Percentiles rank a stretch among this genome's conserved stretches.
Conservation (phyloP, 2,329 filamentous ascomycete genomes). For the Volutella citrinella region DNA sequence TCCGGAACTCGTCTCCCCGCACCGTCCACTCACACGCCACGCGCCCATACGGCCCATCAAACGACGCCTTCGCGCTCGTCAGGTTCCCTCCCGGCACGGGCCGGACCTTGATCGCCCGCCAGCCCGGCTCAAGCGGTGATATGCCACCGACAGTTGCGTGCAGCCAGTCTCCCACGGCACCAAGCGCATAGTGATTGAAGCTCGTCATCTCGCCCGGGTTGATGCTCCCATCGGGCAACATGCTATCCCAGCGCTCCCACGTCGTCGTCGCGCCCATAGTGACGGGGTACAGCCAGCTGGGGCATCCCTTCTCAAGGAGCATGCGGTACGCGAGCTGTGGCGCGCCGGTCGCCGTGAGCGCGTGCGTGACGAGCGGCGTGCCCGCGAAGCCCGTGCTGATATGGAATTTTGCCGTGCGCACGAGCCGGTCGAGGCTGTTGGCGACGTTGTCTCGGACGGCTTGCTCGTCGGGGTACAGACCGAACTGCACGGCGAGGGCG, state of each 20-base stretch:
- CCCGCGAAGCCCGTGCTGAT: constrained; percentile 41
- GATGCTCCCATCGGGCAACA: constrained; percentile 39
- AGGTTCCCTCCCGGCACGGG: constrained; percentile 32
- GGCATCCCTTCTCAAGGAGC: constrained; percentile 41
- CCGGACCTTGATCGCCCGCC: constrained; percentile 33
- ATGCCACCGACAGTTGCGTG: constrained; percentile 40
- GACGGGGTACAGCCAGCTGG: constrained; percentile 46
- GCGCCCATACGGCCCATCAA: constrained; percentile 6
- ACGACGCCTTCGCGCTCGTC: constrained; percentile 1
- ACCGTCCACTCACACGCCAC: constrained; percentile 5
- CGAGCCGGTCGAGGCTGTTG: too few relatives aligned
- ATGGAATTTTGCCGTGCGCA: constrained; percentile 24
- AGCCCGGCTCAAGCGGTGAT: constrained; percentile 35
- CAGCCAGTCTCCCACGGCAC: constrained; percentile 44
- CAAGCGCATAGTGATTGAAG: too few relatives aligned
- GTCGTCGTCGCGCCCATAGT: constrained; percentile 43
- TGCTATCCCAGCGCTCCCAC: constrained; percentile 48
- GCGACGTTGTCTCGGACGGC: too few relatives aligned
- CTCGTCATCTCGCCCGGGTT: constrained; percentile 46
- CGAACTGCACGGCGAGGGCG: too few relatives aligned
- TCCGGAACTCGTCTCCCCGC: background rate
- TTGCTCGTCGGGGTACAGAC: too few relatives aligned
- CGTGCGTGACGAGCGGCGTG: constrained; percentile 34
- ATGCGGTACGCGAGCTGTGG: constrained; percentile 40
- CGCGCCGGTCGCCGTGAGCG: constrained; percentile 27